Base-by-base conservation (phyloP, 1,284 basidiomycete genomes). In the Rhodotorula sp. region DNA sequence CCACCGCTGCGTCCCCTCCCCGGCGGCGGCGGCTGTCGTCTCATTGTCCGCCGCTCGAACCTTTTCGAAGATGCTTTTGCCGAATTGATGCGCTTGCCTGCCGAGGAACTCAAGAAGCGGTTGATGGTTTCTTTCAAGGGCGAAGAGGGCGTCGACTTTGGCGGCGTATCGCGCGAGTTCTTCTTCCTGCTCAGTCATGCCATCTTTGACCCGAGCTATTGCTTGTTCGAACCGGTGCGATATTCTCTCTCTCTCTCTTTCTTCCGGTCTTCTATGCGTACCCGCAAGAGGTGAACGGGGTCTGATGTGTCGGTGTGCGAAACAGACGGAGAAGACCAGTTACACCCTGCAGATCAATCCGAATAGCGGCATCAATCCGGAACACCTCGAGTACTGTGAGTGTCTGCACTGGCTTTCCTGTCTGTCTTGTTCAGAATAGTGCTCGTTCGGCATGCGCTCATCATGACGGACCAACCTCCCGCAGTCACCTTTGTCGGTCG, bases 21-120 rank as follows among this genome's bases (percentile, higher is more conserved):
- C 0, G 95, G 94, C 58, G 26, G 24, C 24, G 69, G 72, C n/a
- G 97, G 98, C 80, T 96, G 93, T 79, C 95, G 98, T 82, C 85
- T 99, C 73, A 95, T 93, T 74, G 91, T 99, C 55, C 90, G 96
- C 42, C 85, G 96, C 60, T 88, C 91, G 65, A 66, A 71, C 65
- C 93, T 99, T 8, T 99, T 99, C 79, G 93, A 97, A 80, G 96
- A 99, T 80, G 97, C 94, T 75, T 99, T 93, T 87, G 89, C 91
- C 77, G 87, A 92, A 77, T 86, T 99, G 54, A 91, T 93, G 77
- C 86, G 93, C 62, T 91, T 93, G 80, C 88, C 88, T 0, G 93
- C 93, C 24, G 92, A 96, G 46, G 93, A 97, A 78, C 83, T 99
- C 75, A 98, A 97, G 85, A 93, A 94, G 84, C 84, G 96, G 71